Conservation (phyloP, 495 filamentous ascomycete species). For the Hamigera avellanea region DNA sequence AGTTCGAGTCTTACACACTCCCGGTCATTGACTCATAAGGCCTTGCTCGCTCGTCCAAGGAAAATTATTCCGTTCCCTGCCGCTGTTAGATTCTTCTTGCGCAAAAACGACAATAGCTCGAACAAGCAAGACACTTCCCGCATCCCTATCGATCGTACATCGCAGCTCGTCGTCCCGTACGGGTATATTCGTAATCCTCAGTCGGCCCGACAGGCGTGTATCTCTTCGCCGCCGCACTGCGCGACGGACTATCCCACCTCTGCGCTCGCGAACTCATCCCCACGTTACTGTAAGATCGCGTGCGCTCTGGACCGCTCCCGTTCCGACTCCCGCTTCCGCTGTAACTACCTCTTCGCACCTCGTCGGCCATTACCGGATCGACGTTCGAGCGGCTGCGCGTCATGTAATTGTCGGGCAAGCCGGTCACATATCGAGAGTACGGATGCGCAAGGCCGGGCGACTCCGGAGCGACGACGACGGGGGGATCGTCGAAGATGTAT, state of each 20-base stretch:
- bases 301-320: conserved; percentile 17
- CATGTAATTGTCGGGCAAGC: conserved; percentile 5
- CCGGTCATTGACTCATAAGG: too few relatives aligned
- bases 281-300: conserved; percentile 2
- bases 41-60: too few relatives aligned
- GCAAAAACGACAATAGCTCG: too few relatives aligned
- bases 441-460: conserved; percentile 13
- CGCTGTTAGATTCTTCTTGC: too few relatives aligned
- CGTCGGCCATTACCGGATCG: conserved; percentile 9
- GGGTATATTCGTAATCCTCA: conserved; percentile 3
- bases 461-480: conserved; percentile 9
- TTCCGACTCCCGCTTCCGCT: conserved; percentile 12
- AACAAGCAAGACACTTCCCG: too few relatives aligned
- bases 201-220: not conserved
- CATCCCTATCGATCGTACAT: conserved; percentile 2
- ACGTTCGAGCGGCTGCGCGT: conserved; percentile 5
- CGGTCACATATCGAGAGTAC: conserved; percentile 9
- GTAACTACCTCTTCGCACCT: conserved; percentile 14
- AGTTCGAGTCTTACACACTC: too few relatives aligned
- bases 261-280: not conserved
- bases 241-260: conserved; percentile 1
- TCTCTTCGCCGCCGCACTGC: not conserved
- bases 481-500: conserved; percentile 15
- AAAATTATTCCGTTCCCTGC: too few relatives aligned
- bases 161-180: not conserved